Evolutionary conservation across 176 grass and related monocot genomes (phyloP).

Genomic region (Aegilops bicornis): DNA sequence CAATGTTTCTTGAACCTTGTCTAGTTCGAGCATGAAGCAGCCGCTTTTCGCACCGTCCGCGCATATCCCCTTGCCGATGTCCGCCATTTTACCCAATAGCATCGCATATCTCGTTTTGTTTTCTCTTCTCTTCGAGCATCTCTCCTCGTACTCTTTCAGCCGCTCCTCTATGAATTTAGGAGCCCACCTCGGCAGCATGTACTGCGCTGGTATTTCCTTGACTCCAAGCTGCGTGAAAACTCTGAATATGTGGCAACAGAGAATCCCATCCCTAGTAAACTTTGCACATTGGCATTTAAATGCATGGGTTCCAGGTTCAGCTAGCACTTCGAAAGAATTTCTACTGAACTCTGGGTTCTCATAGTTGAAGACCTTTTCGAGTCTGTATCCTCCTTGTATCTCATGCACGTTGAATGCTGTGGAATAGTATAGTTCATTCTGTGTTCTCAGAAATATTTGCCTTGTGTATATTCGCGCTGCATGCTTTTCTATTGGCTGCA

Average conservation of each 20-base stretch:
- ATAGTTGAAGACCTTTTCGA: slow-evolving; percentile 15
- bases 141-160: slow-evolving; percentile 11
- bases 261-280: slow-evolving; percentile 31
- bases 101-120: slow-evolving; percentile 13
- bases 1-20: not conserved
- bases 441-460: slow-evolving; percentile 25
- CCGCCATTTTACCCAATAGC: slow-evolving; percentile 8
- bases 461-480: slow-evolving; percentile 24
- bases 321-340: slow-evolving; percentile 19
- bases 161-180: slow-evolving; percentile 14
- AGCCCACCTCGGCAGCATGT: slow-evolving; percentile 41
- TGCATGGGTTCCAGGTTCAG: not conserved
- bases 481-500: slow-evolving; percentile 18
- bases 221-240: slow-evolving; percentile 35
- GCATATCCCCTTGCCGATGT: not conserved
- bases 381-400: slow-evolving; percentile 2
- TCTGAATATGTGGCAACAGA: slow-evolving; percentile 42
- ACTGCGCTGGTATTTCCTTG: slow-evolving; percentile 11
- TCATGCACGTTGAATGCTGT: slow-evolving; percentile 15
- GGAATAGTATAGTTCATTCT: slow-evolving; percentile 23
- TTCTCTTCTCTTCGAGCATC: not conserved
- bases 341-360: not conserved
- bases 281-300: slow-evolving; percentile 34
- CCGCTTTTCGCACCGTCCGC: not conserved
- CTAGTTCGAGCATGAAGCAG: slow-evolving; percentile 22